Evolutionary conservation across 169 alveolate genomes (phyloP).

Genomic region (Eimeria praecox): DNA sequence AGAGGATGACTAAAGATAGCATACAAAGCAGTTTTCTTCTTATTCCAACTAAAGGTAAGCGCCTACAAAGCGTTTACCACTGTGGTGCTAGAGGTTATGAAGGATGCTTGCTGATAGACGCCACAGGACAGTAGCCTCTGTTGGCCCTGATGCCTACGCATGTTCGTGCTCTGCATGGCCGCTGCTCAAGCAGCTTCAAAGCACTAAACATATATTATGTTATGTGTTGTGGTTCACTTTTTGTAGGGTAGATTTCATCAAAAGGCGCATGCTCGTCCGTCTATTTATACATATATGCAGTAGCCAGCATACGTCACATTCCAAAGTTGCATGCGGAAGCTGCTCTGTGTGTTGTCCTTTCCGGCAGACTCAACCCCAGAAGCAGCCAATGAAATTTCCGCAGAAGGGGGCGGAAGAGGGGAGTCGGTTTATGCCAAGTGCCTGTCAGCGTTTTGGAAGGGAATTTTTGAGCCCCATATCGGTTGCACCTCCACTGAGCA

Average conservation of each 20-base stretch:
- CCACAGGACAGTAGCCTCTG: not conserved
- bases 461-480: not conserved
- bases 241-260: not conserved
- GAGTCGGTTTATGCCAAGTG: not conserved
- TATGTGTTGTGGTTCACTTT: too few relatives aligned
- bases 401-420: not conserved
- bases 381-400: not conserved
- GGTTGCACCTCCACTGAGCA: not conserved
- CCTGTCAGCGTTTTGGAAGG: not conserved
- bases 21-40: not conserved
- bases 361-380: not conserved
- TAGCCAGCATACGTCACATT: not conserved
- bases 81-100: not conserved
- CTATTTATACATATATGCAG: not conserved
- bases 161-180: not conserved
- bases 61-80: not conserved
- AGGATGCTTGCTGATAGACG: not conserved
- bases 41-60: not conserved
- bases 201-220: not conserved
- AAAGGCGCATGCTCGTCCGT: not conserved
- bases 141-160: too few relatives aligned
- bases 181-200: not conserved
- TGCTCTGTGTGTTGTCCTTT: not conserved
- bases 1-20: not conserved
- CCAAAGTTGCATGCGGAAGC: too few relatives aligned